Base-by-base conservation (phyloP, 208 protist genomes). In the Acanthamoeba royreba region DNA sequence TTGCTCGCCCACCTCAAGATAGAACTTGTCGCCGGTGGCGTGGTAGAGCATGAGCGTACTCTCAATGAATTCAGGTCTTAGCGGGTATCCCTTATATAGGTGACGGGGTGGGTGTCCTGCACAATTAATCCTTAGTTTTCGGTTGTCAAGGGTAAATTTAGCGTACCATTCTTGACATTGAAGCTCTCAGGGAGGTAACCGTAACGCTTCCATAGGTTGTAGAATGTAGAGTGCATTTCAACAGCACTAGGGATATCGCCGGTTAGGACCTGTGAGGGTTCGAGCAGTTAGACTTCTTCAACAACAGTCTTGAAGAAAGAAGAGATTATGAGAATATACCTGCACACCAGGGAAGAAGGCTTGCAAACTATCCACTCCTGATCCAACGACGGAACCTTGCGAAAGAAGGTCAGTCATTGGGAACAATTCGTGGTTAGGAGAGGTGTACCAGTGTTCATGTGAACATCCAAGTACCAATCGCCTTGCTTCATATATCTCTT, bases 1-100 rank as follows among this genome's bases (percentile, higher is more conserved):
- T 77, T 95, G 92, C 52, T 95, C 15, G 19, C 94, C 92, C 58
- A 95, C 49, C 17, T 94, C 47, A 31, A 95, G 33, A 69, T 49
- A 90, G 47, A 93, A 55, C 49, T 25, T 28, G 83, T 97, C 92
- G n/a, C 93, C 81, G 19, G 97, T 98, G 43, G 96, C 96, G 74
- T 94, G 94, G 93, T 98, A 98, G 33, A 98, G 91, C 88, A 97
- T 96, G 94, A 97, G 97, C 22, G 97, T 83, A 35, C 95, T 97
- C 95, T 99, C 98, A 17, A 96, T 88, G 92, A 98, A 94, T 94
- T 99, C 98, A 11, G 98, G 98, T 58, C 98, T 97, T 9, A 98
- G 91, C n/a, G 96, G 96, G 93, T 98, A 99, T 13, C 83, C 58
- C n/a, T 58, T 47, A 35, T 74, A 74, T 52, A 93, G 47, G 11